Conservation (phyloP, 306 rosid genomes). For the Canavalia gladiata region DNA sequence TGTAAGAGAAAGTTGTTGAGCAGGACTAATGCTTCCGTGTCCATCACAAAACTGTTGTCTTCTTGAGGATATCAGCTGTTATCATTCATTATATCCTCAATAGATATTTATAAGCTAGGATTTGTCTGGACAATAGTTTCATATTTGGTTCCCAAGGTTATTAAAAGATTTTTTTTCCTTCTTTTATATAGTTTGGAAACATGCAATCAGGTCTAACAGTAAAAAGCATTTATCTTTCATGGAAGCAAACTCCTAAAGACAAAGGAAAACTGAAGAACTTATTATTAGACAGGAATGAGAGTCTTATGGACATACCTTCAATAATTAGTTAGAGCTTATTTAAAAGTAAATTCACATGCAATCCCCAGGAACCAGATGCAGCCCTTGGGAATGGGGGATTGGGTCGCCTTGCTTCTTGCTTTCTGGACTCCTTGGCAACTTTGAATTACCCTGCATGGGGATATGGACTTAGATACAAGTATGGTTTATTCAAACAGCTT, state of each 20-base stretch:
- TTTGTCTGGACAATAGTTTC: slow-evolving; percentile 30
- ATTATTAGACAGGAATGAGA: slow-evolving; percentile 1
- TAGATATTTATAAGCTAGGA: background rate
- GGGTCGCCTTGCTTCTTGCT: slow-evolving; percentile 97
- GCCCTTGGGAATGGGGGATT: slow-evolving; percentile 99
- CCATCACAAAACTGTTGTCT: slow-evolving; percentile 23
- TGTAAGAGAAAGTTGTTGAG: slow-evolving; percentile 35
- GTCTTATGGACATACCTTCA: slow-evolving; percentile 25
- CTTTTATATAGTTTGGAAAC: slow-evolving; percentile 3
- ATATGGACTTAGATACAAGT: slow-evolving; percentile 92
- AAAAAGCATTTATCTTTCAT: slow-evolving; percentile 37
- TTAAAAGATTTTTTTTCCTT: background rate
- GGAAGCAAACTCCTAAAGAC: slow-evolving; percentile 31
- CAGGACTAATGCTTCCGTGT: slow-evolving; percentile 36
- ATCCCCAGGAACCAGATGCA: slow-evolving; percentile 90
- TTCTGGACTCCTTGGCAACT: slow-evolving; percentile 95
- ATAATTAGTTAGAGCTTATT: slow-evolving; percentile 17
- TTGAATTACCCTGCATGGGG: slow-evolving; percentile 98
- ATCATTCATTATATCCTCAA: slow-evolving; percentile 16
- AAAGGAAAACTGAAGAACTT: slow-evolving; percentile 25
- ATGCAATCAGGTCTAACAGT: slow-evolving; percentile 22
- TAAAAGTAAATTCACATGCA: slow-evolving; percentile 18
- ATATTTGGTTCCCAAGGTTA: slow-evolving; percentile 3
- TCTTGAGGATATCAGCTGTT: slow-evolving; percentile 22
- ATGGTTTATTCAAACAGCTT: slow-evolving; percentile 89